Base-by-base conservation (phyloP, 768 basidiomycete species). In the Hydnomerulius pinastri region DNA sequence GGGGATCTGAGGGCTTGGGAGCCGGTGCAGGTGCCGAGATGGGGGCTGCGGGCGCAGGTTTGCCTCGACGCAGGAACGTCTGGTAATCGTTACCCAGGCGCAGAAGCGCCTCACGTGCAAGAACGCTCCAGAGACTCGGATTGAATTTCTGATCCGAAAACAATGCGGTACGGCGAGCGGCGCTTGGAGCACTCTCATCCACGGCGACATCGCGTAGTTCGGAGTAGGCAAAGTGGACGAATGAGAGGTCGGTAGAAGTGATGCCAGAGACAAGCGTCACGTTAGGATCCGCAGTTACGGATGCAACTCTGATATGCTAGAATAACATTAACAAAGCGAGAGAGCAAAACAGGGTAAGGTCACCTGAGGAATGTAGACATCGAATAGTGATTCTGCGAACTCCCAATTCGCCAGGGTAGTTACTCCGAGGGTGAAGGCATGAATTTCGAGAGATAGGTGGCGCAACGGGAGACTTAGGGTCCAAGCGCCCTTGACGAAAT, bases 41-140 rank as follows among this genome's bases (percentile, higher is more conserved):
- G 13, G 24, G 58, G 10, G 42, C 55, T 29, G 62, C 43, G 8
- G 70, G 59, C 1, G 64, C 60, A 6, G 73, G 73, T 17, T 72
- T 70, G 1, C 90, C 90, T n/a, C 80, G 72, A 1, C 80, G 75
- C 3, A 86, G 68, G 41, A 91, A 71, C 0, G 74, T 70, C 57
- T 86, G 86, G 53, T 90, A 90, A 63, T 92, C 87, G 1, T 70
- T 62, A 8, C 87, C 89, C 1, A 92, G 73, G 6, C 78, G 62
- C 9, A 87, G 60, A 2, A 92, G 73, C 7, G 78, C 73, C 47
- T 83, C 81, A 4, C 87, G 77, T 7, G 73, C 72, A 27, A 90
- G 68, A 2, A 74, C 73, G 17, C 71, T 72, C 90, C 90, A 92
- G 8, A 88, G 66, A 44, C 71, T 81, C 0, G 83, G 84, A 7